Evolutionary conservation across 495 filamentous ascomycete species (phyloP).

Genomic region (Aspergillus nidulans): DNA sequence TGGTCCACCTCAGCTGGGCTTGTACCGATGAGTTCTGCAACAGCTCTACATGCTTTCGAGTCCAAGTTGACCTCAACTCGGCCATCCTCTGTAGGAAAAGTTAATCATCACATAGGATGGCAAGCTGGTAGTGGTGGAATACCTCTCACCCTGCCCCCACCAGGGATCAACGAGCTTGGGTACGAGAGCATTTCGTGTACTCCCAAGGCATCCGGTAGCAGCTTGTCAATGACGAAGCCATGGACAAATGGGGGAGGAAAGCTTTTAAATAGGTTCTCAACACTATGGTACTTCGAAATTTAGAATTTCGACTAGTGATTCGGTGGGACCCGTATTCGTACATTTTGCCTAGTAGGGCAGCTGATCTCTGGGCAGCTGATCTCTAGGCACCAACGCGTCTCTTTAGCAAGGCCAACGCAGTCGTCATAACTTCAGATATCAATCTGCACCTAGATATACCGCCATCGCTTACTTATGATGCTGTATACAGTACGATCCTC

Average conservation of each 20-base stretch:
- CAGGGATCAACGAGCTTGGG: not conserved
- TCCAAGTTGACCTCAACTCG: constrained; percentile 12
- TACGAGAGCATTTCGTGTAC: not conserved
- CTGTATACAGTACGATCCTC: no score
- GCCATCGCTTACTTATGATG: no score
- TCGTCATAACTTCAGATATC: no score
- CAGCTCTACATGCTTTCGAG: constrained; percentile 7
- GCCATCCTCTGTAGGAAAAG: constrained; percentile 2
- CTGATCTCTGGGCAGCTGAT: not conserved
- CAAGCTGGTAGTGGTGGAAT: not conserved
- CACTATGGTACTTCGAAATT: not conserved
- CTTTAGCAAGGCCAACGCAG: not conserved
- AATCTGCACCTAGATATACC: no score
- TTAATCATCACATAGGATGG: not conserved
- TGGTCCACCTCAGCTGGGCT: constrained; percentile 1
- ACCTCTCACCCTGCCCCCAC: not conserved
- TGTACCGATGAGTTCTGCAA: constrained; percentile 8
- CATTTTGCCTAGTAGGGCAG: not conserved
- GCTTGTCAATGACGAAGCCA: not conserved
- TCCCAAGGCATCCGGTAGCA: not conserved
- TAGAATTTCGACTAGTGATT: not conserved
- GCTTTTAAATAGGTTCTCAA: not conserved
- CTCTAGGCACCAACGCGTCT: not conserved
- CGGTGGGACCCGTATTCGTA: not conserved
- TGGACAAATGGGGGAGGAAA: not conserved